A percentile compares a stretch with the other conserved stretches of the same genome.
Evolutionary conservation across 192 early-diverging fungal genomes (phyloP).

Genomic region (Coemansia sp.): DNA sequence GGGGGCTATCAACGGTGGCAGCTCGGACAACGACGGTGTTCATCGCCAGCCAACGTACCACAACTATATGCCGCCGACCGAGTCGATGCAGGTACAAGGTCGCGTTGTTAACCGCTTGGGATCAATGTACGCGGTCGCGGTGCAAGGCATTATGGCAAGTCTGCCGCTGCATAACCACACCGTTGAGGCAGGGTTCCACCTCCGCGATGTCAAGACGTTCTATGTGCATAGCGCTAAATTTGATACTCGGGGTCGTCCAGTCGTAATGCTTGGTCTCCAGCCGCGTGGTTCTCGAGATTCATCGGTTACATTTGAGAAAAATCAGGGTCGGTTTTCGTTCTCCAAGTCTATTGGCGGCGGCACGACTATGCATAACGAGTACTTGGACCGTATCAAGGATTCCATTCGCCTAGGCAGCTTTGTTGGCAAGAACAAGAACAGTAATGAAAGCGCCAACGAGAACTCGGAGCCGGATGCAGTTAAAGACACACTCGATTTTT

Average conservation of each 20-base stretch:
- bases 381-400: constrained; percentile 16
- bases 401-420: constrained; percentile 10
- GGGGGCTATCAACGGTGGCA: constrained; percentile 33
- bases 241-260: constrained; percentile 41
- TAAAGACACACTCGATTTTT: background rate
- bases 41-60: constrained; percentile 59
- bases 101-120: constrained; percentile 58
- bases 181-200: constrained; percentile 34
- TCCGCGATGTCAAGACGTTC: constrained; percentile 58
- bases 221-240: constrained; percentile 62
- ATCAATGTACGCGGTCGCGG: constrained; percentile 59
- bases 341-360: background rate
- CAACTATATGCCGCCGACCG: constrained; percentile 38
- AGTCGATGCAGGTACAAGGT: constrained; percentile 59
- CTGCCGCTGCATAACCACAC: constrained; percentile 41
- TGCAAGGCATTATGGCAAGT: constrained; percentile 63
- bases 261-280: constrained; percentile 20
- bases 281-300: constrained; percentile 30
- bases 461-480: background rate
- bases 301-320: background rate
- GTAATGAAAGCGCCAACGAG: background rate
- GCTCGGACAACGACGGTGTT: constrained; percentile 35
- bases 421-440: background rate
- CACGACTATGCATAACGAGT: background rate
- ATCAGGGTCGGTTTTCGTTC: constrained; percentile 14